phyloP scores from a whole-genome alignment of 768 basidiomycete genomes.

The Boletus reticulatus region DNA sequence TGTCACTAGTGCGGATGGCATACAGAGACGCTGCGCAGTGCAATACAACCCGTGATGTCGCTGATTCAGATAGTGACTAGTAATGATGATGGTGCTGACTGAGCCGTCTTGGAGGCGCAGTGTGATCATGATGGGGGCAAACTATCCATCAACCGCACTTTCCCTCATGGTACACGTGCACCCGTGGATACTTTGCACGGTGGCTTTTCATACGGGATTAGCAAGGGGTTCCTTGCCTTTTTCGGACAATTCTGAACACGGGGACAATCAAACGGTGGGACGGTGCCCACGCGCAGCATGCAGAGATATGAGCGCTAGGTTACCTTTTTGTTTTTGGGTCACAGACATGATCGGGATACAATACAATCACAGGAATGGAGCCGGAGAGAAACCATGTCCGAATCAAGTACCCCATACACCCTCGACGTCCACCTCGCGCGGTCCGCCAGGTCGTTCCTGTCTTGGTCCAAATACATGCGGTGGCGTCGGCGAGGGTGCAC shows the following conservation, averaged over 20 bases:
- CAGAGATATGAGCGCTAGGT: too few relatives aligned
- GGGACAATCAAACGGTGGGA: too few relatives aligned
- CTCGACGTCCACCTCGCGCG: constrained; percentile 45
- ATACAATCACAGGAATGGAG: neutral
- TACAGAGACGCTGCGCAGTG: too few relatives aligned
- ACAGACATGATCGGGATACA: neutral
- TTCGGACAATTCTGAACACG: neutral
- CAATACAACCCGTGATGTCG: too few relatives aligned
- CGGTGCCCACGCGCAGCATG: too few relatives aligned
- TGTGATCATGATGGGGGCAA: too few relatives aligned
- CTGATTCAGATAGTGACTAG: too few relatives aligned
- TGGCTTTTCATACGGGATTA: constrained; percentile 1
- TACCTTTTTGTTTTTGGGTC: too few relatives aligned
- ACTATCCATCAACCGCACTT: too few relatives aligned
- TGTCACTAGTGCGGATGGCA: too few relatives aligned
- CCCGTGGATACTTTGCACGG: neutral
- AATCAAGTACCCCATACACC: constrained; percentile 35
- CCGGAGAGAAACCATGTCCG: neutral
- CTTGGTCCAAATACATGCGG: neutral
- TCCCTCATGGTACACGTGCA: neutral
- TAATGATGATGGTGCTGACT: too few relatives aligned
- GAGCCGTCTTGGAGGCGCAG: too few relatives aligned
- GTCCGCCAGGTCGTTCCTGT: constrained; percentile 7
- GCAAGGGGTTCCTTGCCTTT: neutral
- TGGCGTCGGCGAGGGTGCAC: neutral